Percentiles rank a stretch among this genome's conserved stretches.
These are phyloP conservation scores for Debaryomyces nepalensis DNA, from an alignment of 1,139 yeast species.

Conservation along the genomic window DNA sequence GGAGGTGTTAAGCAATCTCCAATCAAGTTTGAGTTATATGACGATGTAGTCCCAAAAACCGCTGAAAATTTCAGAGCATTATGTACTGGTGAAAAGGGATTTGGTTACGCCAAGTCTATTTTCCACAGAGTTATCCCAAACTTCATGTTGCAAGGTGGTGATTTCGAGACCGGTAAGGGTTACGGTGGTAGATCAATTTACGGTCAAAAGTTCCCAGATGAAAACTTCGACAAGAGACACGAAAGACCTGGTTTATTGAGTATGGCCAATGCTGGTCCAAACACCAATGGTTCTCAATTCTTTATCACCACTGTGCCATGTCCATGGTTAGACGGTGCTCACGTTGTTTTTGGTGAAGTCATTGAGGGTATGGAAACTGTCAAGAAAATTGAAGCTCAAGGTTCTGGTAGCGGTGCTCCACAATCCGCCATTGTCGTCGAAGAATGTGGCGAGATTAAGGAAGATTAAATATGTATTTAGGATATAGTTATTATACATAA, in stretches of 20 bases:
- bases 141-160: slow-evolving; percentile 52
- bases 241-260: slow-evolving; percentile 43
- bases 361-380: slow-evolving; percentile 45
- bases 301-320: slow-evolving; percentile 49
- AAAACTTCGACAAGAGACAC: slow-evolving; percentile 41
- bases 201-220: slow-evolving; percentile 44
- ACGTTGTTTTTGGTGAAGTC: slow-evolving; percentile 49
- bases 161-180: slow-evolving; percentile 45
- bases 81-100: slow-evolving; percentile 94
- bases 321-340: slow-evolving; percentile 50
- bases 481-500: slow-evolving; percentile 8
- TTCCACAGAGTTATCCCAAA: slow-evolving; percentile 50
- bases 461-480: slow-evolving; percentile 8
- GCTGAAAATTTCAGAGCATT: slow-evolving; percentile 95
- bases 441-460: slow-evolving; percentile 40
- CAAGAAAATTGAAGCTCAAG: slow-evolving; percentile 40
- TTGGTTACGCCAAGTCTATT: slow-evolving; percentile 81
- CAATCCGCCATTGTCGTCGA: slow-evolving; percentile 39
- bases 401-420: slow-evolving; percentile 36
- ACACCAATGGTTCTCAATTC: slow-evolving; percentile 49
- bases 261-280: slow-evolving; percentile 51
- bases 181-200: slow-evolving; percentile 47
- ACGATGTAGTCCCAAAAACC: slow-evolving; percentile 93
- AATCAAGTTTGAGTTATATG: slow-evolving; percentile 63
- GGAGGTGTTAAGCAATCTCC: slow-evolving; percentile 36